A percentile compares a stretch with the other conserved stretches of the same genome.
These are phyloP conservation scores for Botrytis paeoniae DNA, from an alignment of 2,329 filamentous ascomycete species.

Conservation along the genomic window DNA sequence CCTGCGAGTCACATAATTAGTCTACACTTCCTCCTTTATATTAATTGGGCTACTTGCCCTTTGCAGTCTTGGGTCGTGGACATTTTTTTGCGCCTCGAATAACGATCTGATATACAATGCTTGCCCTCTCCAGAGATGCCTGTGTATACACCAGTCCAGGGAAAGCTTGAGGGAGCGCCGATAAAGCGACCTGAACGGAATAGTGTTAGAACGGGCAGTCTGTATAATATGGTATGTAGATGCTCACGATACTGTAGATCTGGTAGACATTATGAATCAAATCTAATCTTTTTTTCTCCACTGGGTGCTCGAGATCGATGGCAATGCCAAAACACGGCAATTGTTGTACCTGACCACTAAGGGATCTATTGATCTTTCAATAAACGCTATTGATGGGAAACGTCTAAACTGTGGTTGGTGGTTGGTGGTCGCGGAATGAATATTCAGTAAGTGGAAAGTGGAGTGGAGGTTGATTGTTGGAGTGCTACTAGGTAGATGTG, in stretches of 20 bases:
- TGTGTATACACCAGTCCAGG: slow-evolving; percentile 92
- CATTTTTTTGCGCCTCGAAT: slow-evolving; percentile 87
- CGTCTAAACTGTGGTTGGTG: slow-evolving; percentile 5
- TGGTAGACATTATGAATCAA: slow-evolving; percentile 37
- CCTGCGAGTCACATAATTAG: slow-evolving; percentile 50
- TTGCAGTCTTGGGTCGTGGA: slow-evolving; percentile 81
- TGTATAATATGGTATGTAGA: neutral
- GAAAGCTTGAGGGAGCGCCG: slow-evolving; percentile 89
- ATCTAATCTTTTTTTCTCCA: neutral
- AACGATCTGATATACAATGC: slow-evolving; percentile 92
- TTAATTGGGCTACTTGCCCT: slow-evolving; percentile 46
- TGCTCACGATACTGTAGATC: slow-evolving; percentile 37
- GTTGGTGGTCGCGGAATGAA: slow-evolving; percentile 7
- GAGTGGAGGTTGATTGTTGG: slow-evolving; percentile 17
- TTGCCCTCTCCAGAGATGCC: slow-evolving; percentile 91
- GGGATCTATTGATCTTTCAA: neutral
- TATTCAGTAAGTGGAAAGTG: slow-evolving; percentile 17
- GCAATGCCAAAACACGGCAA: neutral
- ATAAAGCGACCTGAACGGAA: slow-evolving; percentile 65
- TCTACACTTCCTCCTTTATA: neutral
- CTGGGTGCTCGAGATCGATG: neutral
- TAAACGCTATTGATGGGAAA: slow-evolving; percentile 3
- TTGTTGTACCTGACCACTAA: neutral
- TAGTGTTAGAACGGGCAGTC: neutral
- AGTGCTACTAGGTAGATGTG: slow-evolving; percentile 4